These are phyloP conservation scores for Parathielavia appendiculata DNA, from an alignment of 495 filamentous ascomycete species.

Conservation along the genomic window DNA sequence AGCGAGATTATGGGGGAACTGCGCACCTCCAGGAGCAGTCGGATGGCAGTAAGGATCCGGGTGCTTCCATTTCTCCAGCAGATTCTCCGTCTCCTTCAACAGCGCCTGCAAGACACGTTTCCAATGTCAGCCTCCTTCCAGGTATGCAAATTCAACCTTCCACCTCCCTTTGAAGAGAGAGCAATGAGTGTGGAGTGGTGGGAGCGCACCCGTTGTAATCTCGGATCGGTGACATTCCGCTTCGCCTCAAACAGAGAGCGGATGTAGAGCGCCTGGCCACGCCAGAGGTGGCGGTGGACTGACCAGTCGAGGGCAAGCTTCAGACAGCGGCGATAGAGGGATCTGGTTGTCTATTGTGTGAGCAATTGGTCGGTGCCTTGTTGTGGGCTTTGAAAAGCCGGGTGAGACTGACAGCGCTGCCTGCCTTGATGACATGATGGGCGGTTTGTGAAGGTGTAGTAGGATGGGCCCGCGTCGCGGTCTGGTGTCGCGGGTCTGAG, in stretches of 20 bases:
- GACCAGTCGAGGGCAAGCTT: conserved; percentile 94
- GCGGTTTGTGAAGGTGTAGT: conserved; percentile 1
- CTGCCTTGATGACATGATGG: conserved; percentile 44
- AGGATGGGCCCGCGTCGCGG: background rate
- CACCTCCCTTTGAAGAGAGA: too few relatives aligned
- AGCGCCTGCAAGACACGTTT: conserved; percentile 51
- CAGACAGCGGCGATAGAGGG: conserved; percentile 85
- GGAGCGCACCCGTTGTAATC: conserved; percentile 71
- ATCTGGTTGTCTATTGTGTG: conserved; percentile 48
- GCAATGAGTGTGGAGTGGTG: background rate
- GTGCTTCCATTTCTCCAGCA: conserved; percentile 93
- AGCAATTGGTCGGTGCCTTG: conserved; percentile 11
- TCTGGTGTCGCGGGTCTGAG: background rate
- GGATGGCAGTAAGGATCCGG: conserved; percentile 87
- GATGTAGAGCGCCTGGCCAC: conserved; percentile 92
- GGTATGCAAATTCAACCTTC: background rate
- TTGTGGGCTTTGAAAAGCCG: background rate
- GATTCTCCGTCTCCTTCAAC: conserved; percentile 76
- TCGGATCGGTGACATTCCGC: conserved; percentile 74
- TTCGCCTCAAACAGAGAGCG: conserved; percentile 94
- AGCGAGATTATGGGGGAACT: background rate
- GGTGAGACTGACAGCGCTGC: conserved; percentile 42
- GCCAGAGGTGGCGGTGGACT: conserved; percentile 85
- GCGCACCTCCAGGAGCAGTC: conserved; percentile 89
- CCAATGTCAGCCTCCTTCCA: conserved; percentile 4